Evolutionary conservation across 371 early-diverging fungal genomes (phyloP).

Genomic region (Syncephalis plumigaleata): DNA sequence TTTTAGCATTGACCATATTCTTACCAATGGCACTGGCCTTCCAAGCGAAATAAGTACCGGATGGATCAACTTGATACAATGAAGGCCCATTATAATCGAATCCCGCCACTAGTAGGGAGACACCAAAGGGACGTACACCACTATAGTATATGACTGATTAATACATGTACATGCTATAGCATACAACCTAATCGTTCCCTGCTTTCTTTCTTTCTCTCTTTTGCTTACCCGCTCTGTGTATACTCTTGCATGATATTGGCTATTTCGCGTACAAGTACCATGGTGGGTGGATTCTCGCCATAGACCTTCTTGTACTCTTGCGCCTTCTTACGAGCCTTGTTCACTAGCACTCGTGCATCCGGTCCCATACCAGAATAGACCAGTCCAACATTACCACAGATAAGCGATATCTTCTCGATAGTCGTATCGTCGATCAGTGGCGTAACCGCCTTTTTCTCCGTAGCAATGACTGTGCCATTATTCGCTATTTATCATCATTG

Average conservation of each 20-base stretch:
- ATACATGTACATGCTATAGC: not conserved
- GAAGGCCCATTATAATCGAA: conserved; percentile 80
- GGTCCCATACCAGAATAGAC: conserved; percentile 98
- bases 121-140: conserved; percentile 99
- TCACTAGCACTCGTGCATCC: conserved; percentile 88
- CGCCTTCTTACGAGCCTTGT: conserved; percentile 89
- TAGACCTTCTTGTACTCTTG: conserved; percentile 89
- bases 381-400: conserved; percentile 89
- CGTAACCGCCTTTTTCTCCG: conserved; percentile 90
- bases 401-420: conserved; percentile 72
- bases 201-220: not conserved
- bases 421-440: conserved; percentile 84
- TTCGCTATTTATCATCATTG: conserved; percentile 34
- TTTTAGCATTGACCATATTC: conserved; percentile 96
- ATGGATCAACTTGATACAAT: conserved; percentile 97
- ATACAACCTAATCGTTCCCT: not conserved
- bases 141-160: conserved; percentile 22
- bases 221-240: conserved; percentile 86
- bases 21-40: conserved; percentile 98
- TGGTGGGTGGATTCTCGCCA: conserved; percentile 85
- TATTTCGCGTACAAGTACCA: conserved; percentile 88
- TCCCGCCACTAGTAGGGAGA: conserved; percentile 92
- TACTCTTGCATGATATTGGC: conserved; percentile 97
- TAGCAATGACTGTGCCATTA: conserved; percentile 96
- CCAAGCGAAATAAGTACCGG: conserved; percentile 97